Evolutionary conservation across 768 basidiomycete genomes (phyloP), one percentile per base, ranked within the genome.

Genomic region (Termitomyces sp.): DNA sequence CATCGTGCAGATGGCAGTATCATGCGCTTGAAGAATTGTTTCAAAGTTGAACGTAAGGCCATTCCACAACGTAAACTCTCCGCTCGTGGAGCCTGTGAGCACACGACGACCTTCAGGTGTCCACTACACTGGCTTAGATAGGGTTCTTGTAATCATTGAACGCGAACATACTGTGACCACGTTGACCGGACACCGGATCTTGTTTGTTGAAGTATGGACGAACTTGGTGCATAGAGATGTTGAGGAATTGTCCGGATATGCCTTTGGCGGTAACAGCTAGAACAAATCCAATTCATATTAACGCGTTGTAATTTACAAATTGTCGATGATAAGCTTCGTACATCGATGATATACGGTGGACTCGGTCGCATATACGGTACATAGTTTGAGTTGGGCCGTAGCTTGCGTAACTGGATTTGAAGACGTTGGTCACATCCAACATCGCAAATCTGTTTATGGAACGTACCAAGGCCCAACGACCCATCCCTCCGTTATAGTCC

Each of bases 11-110:
- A 99, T 91, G 39, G 94, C 90, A 2, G 89, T 87, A 67, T 99
- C 97, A 71, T 99, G 97, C 1, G 95, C 96, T 73, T 98, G 96
- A n/a, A 98, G 82, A 63, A 99, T 98, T 0, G 96, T 97, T 72
- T 99, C 97, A 67, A 98, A 99, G 74, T 98, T 99, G 84, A 98
- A 99, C 0, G 97, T 98, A 23, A 96, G 79, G 27, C 96, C 96
- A 63, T 99, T 99, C 97, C 97, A 98, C 6, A 98, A 81, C 1
- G 96, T 98, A 72, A 99, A 98, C 73, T 98, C 97, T 45, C 97
- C 97, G 59, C 89, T 93, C 21, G 94, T 94, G 11, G 94, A 95
- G 17, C 97, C 97, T 3, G 97, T 98, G 46, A 98, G 74, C 21
- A 98, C 79, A 2, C 97, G 86, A 32, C 97, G 82, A 54, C 88